Percentiles rank a stretch among this genome's conserved stretches.
Evolutionary conservation across 2,329 filamentous ascomycete genomes (phyloP).

Genomic region (Ramularia endophylla): DNA sequence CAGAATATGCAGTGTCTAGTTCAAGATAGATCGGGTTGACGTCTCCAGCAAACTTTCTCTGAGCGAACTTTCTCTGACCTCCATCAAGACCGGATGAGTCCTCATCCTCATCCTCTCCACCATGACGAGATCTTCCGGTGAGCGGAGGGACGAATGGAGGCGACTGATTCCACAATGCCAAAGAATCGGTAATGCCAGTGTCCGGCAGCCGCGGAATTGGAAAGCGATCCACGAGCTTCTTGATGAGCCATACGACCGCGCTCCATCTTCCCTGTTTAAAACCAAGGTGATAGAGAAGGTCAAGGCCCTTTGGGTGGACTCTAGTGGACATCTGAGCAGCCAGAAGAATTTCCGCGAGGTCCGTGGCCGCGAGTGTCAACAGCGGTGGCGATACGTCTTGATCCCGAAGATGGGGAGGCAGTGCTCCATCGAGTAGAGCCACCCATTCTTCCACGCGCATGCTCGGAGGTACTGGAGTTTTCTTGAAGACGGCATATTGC

Average conservation of each 20-base stretch:
- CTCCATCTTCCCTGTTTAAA: slow-evolving; percentile 38
- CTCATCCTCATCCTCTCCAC: slow-evolving; percentile 7
- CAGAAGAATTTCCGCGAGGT: slow-evolving; percentile 24
- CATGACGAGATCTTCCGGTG: slow-evolving; percentile 2
- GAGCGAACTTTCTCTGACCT: too few relatives aligned
- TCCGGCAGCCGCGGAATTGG: slow-evolving; percentile 5
- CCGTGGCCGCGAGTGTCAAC: slow-evolving; percentile 10
- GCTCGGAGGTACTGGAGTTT: slow-evolving; percentile 2
- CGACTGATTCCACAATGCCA: slow-evolving; percentile 9
- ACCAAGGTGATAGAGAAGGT: slow-evolving; percentile 38
- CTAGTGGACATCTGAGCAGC: slow-evolving; percentile 16
- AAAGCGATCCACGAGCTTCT: slow-evolving; percentile 35
- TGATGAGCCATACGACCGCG: slow-evolving; percentile 41
- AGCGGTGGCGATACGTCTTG: slow-evolving; percentile 6
- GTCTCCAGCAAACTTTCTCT: slow-evolving; percentile 8
- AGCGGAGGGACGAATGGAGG: slow-evolving; percentile 5
- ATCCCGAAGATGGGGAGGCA: slow-evolving; percentile 18
- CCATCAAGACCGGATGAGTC: slow-evolving; percentile 3
- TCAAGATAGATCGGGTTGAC: slow-evolving; percentile 8
- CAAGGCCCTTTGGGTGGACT: slow-evolving; percentile 10
- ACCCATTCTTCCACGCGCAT: slow-evolving; percentile 8
- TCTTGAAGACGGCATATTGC: slow-evolving; percentile 10
- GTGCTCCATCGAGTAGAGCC: slow-evolving; percentile 16
- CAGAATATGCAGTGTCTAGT: background rate
- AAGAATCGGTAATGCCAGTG: slow-evolving; percentile 3